These are phyloP conservation scores for Trypanosoma avium DNA, from an alignment of 208 protist genomes.

Conservation along the genomic window DNA sequence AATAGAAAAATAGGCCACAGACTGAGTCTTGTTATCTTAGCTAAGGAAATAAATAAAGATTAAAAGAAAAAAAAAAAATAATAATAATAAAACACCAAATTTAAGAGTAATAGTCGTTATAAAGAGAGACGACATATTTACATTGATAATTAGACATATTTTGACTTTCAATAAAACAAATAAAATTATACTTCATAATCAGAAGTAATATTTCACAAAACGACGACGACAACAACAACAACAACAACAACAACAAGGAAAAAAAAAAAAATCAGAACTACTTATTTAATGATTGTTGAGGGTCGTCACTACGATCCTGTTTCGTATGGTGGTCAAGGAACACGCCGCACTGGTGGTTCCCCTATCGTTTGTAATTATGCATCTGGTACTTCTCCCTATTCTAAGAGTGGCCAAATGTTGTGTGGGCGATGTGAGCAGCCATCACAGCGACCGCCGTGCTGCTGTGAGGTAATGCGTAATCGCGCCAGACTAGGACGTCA, in stretches of 20 bases:
- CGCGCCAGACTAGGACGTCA: neutral
- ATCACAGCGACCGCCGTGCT: slow-evolving; percentile 37
- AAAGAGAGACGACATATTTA: neutral
- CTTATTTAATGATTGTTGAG: neutral
- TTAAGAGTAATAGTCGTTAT: neutral
- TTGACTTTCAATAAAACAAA: too few species aligned
- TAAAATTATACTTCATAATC: too few species aligned
- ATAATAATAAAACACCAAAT: neutral
- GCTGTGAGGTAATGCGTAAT: slow-evolving; percentile 37
- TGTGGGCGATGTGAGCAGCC: neutral
- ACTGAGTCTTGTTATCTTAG: too few species aligned
- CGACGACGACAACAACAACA: too few species aligned
- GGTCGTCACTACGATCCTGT: neutral
- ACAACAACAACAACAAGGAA: too few species aligned
- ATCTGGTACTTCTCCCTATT: slow-evolving; percentile 18
- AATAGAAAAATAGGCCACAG: neutral
- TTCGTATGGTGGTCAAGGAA: neutral
- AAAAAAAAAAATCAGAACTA: neutral
- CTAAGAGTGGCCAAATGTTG: neutral
- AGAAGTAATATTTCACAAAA: too few species aligned
- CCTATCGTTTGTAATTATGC: slow-evolving; percentile 26
- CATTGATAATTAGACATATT: neutral
- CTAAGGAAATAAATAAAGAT: neutral
- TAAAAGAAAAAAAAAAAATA: neutral
- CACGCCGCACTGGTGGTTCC: neutral